Conservation (phyloP, 345 rosid genomes). For the Adansonia digitata region DNA sequence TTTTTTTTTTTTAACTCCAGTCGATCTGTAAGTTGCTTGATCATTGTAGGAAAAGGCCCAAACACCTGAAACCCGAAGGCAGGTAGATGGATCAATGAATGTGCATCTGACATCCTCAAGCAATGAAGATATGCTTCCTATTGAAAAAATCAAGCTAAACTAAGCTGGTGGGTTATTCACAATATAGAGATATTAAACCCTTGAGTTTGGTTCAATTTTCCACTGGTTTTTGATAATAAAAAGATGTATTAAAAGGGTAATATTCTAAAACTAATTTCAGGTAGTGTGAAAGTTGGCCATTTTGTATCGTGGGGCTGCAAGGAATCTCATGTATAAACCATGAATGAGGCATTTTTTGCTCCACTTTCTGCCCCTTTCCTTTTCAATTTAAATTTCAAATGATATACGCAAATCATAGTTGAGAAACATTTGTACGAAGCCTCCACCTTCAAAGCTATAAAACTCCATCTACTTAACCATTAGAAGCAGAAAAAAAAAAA, state of each 20-base stretch:
- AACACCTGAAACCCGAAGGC: not conserved
- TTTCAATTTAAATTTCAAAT: not conserved
- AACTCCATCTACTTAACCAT: conserved; percentile 8
- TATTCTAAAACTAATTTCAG: conserved; percentile 22
- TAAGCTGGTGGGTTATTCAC: not conserved
- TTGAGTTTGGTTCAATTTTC: no score
- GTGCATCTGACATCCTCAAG: not conserved
- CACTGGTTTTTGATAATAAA: no score
- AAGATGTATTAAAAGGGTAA: conserved; percentile 21
- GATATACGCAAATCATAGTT: not conserved
- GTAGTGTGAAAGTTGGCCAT: conserved; percentile 24
- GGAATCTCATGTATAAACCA: conserved; percentile 27
- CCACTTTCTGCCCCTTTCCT: not conserved
- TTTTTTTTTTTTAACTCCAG: not conserved
- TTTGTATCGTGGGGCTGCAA: conserved; percentile 25
- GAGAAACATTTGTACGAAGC: not conserved
- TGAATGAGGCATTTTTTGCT: conserved; percentile 20
- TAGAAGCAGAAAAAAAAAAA: not conserved
- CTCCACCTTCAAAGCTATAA: conserved; percentile 10
- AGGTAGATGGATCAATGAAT: not conserved
- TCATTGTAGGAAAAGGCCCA: not conserved
- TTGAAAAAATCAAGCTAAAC: no score
- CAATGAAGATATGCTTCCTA: not conserved
- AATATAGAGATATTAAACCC: not conserved
- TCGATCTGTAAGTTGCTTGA: not conserved